A percentile compares a stretch with the other conserved stretches of the same genome.
phyloP scores from a whole-genome alignment of 208 protist species.

The Phytomonas francai region DNA sequence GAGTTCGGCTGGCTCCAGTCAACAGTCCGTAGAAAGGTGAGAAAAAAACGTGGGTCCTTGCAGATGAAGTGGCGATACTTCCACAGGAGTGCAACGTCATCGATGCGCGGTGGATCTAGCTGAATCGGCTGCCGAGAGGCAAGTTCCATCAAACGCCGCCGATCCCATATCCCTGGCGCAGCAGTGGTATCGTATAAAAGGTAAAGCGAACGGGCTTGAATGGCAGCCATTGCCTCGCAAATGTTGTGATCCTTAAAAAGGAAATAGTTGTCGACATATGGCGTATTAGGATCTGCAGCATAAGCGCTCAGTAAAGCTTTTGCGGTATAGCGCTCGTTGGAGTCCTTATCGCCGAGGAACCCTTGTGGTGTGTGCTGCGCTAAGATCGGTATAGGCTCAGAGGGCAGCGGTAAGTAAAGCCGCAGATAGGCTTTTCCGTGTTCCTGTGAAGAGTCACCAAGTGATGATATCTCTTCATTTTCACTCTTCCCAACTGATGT shows the following conservation, averaged over 20 bases:
- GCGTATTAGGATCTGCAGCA: constrained; percentile 5
- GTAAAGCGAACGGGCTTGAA: constrained; percentile 50
- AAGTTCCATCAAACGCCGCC: constrained; percentile 50
- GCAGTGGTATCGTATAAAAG: constrained; percentile 40
- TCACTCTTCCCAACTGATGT: not conserved
- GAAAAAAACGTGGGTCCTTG: constrained; percentile 66
- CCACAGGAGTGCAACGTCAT: constrained; percentile 91
- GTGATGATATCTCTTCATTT: not conserved
- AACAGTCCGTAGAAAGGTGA: constrained; percentile 89
- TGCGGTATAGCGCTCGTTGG: not conserved
- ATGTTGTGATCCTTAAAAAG: constrained; percentile 51
- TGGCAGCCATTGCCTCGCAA: constrained; percentile 49
- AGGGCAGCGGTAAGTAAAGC: not conserved
- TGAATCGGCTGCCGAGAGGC: constrained; percentile 45
- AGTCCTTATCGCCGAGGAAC: not conserved
- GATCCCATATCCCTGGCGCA: constrained; percentile 52
- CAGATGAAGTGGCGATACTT: constrained; percentile 85
- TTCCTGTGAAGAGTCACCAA: not conserved
- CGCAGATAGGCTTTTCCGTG: not conserved
- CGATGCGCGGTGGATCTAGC: constrained; percentile 44
- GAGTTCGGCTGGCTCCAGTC: constrained; percentile 71
- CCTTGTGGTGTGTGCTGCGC: not conserved
- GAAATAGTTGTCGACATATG: constrained; percentile 36
- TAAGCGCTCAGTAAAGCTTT: not conserved
- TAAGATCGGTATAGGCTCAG: not conserved